phyloP scores from a whole-genome alignment of 1,284 basidiomycete genomes.

The Cystobasidiaceae sp. region DNA sequence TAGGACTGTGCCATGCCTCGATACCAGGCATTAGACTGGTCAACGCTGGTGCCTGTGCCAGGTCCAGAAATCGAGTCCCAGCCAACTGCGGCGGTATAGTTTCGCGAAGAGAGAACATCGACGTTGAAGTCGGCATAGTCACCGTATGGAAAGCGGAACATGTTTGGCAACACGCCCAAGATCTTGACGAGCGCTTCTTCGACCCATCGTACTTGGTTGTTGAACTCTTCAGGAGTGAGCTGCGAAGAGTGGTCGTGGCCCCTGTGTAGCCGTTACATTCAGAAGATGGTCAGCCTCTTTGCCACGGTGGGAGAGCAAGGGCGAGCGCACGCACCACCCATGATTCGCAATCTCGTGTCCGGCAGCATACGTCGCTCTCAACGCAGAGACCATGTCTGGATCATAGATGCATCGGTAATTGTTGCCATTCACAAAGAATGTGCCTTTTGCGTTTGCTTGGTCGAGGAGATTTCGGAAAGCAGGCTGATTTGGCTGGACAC shows the following conservation, averaged over 20 bases:
- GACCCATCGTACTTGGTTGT: conserved; percentile 16
- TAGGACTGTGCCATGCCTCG: background rate
- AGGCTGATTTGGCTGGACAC: conserved; percentile 27
- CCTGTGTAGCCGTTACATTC: background rate
- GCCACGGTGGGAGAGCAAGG: too few relatives aligned
- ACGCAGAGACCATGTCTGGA: conserved; percentile 33
- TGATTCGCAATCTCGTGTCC: conserved; percentile 44
- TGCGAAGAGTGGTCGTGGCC: conserved; percentile 16
- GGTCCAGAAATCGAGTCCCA: conserved; percentile 27
- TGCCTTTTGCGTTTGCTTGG: conserved; percentile 32
- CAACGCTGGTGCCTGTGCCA: conserved; percentile 11
- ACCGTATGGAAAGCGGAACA: conserved; percentile 41
- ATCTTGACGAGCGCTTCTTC: conserved; percentile 42
- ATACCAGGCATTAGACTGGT: conserved; percentile 15
- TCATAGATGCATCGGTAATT: conserved; percentile 42
- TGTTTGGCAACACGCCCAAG: conserved; percentile 41
- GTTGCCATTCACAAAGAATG: conserved; percentile 36
- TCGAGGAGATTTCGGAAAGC: conserved; percentile 31
- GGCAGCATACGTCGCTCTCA: conserved; percentile 36
- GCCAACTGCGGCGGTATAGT: conserved; percentile 36
- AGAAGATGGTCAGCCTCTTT: background rate
- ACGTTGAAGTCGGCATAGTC: conserved; percentile 30
- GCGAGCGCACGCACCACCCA: conserved; percentile 35
- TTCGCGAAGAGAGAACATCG: conserved; percentile 35
- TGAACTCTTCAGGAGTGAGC: conserved; percentile 13